A percentile compares a stretch with the other conserved stretches of the same genome.
These are phyloP conservation scores for Pleurotus giganteus DNA, from an alignment of 768 basidiomycete genomes.

Conservation along the genomic window DNA sequence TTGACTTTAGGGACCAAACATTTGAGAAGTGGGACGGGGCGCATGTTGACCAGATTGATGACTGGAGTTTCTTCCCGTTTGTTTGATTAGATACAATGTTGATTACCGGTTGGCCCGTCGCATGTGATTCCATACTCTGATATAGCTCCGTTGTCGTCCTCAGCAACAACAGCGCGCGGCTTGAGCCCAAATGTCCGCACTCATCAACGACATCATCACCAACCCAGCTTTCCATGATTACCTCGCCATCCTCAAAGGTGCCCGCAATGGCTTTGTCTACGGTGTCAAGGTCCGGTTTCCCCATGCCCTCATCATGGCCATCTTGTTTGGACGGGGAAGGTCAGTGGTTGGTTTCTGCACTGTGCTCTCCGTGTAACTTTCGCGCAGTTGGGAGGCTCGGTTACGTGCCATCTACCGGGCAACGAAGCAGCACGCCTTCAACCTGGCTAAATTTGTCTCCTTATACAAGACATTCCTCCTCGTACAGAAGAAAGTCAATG, in stretches of 20 bases:
- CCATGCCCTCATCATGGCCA: constrained; percentile 95
- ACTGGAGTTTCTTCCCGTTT: background rate
- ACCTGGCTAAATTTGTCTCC: constrained; percentile 92
- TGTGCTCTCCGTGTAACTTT: constrained; percentile 5
- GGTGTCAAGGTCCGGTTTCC: constrained; percentile 92
- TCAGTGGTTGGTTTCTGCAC: constrained; percentile 39
- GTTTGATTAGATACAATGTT: background rate
- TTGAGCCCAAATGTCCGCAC: constrained; percentile 14
- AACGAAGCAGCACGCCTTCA: constrained; percentile 87
- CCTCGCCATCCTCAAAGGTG: constrained; percentile 91
- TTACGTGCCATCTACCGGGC: constrained; percentile 69
- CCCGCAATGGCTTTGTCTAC: constrained; percentile 87
- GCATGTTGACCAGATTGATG: background rate
- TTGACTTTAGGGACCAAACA: constrained; percentile 52
- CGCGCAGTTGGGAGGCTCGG: constrained; percentile 67
- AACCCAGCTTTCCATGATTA: constrained; percentile 86
- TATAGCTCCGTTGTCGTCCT: background rate
- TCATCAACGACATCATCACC: constrained; percentile 46
- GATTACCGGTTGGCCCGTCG: background rate
- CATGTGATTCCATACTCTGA: constrained; percentile 18
- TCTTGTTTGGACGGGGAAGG: constrained; percentile 91
- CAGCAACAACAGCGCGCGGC: background rate
- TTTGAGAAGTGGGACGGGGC: background rate
- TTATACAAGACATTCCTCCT: constrained; percentile 87
- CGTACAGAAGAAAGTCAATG: constrained; percentile 76